Conservation (phyloP, 1,139 yeast genomes). For the Saccharomyces pastorianus region DNA sequence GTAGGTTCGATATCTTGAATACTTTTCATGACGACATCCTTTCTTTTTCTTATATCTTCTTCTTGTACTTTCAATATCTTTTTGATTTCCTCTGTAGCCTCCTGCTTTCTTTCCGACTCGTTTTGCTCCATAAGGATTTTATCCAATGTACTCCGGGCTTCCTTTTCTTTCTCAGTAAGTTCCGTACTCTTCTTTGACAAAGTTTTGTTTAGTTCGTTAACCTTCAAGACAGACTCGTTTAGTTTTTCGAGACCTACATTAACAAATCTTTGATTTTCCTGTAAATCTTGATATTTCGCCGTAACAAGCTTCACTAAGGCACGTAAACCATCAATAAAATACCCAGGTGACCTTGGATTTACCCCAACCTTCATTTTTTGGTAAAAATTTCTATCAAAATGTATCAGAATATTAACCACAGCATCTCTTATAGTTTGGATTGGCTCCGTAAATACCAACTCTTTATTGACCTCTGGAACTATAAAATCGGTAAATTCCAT, state of each 20-base stretch:
- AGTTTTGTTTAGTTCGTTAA: slow-evolving; percentile 48
- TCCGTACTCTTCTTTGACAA: slow-evolving; percentile 47
- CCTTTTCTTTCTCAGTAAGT: slow-evolving; percentile 50
- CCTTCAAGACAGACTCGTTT: slow-evolving; percentile 69
- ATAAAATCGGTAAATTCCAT: slow-evolving; percentile 41
- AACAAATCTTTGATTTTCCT: slow-evolving; percentile 64
- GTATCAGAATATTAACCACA: slow-evolving; percentile 41
- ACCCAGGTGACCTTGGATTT: slow-evolving; percentile 41
- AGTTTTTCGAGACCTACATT: slow-evolving; percentile 67
- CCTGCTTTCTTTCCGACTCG: slow-evolving; percentile 85
- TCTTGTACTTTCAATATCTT: slow-evolving; percentile 65
- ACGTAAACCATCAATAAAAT: slow-evolving; percentile 46
- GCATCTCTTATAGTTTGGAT: slow-evolving; percentile 38
- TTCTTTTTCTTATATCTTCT: slow-evolving; percentile 47
- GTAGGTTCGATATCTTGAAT: slow-evolving; percentile 78
- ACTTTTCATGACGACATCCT: slow-evolving; percentile 49
- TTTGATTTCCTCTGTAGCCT: slow-evolving; percentile 73
- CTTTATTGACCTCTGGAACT: slow-evolving; percentile 29
- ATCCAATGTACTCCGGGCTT: slow-evolving; percentile 65
- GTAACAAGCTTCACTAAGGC: slow-evolving; percentile 42
- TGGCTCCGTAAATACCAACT: slow-evolving; percentile 12
- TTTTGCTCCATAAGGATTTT: slow-evolving; percentile 82
- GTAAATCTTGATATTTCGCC: slow-evolving; percentile 43
- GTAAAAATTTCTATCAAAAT: slow-evolving; percentile 36
- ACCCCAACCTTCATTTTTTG: slow-evolving; percentile 2